phyloP scores from a whole-genome alignment of 345 rosid species.

The Linum trigynum region DNA sequence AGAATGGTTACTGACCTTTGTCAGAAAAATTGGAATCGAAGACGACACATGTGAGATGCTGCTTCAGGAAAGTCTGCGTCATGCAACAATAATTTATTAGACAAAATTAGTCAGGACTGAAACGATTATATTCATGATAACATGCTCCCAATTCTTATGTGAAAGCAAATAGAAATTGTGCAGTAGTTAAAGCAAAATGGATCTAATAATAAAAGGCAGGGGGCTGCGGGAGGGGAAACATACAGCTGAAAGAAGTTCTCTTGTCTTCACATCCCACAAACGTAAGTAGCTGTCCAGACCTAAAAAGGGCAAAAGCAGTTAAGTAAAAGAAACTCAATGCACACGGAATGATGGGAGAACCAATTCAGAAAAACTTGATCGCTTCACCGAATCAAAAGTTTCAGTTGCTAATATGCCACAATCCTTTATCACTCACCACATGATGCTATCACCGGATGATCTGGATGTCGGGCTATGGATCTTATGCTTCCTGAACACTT shows the following conservation, averaged over 20 bases:
- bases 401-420: no score
- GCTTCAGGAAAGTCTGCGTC: slow-evolving; percentile 85
- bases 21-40: slow-evolving; percentile 53
- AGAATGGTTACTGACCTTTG: slow-evolving; percentile 37
- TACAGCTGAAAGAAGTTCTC: slow-evolving; percentile 88
- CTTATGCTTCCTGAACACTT: slow-evolving; percentile 89
- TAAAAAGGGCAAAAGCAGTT: slow-evolving; percentile 15
- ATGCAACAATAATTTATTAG: background rate
- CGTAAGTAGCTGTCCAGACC: slow-evolving; percentile 90
- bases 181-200: no score
- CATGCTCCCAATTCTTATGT: no score
- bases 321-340: background rate
- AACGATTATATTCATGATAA: no score
- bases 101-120: no score
- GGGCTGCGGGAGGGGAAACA: background rate
- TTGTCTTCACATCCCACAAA: slow-evolving; percentile 59
- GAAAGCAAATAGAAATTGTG: no score
- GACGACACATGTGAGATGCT: slow-evolving; percentile 68
- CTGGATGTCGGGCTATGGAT: slow-evolving; percentile 72
- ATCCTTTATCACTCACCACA: slow-evolving; percentile 46
- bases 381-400: no score
- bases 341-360: no score
- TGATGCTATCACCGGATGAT: slow-evolving; percentile 71
- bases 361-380: no score
- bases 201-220: no score